phyloP scores from a whole-genome alignment of 805 yeast species.

The Tetrapisispora arboricola region DNA sequence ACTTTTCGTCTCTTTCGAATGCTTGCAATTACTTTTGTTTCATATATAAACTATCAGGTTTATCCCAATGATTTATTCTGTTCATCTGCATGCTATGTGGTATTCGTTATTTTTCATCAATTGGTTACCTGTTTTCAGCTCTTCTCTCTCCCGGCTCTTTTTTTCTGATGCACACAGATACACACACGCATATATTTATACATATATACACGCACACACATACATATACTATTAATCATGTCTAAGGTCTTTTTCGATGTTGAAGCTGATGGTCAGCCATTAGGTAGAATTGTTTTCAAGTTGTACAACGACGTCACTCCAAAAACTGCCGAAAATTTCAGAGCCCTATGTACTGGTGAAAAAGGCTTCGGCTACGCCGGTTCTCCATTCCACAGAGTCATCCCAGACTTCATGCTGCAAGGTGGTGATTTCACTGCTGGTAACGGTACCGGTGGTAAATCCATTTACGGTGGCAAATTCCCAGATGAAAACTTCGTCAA shows the following conservation, averaged over 20 bases:
- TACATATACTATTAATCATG: constrained; percentile 29
- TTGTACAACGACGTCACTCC: constrained; percentile 87
- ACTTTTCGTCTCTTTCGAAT: no score
- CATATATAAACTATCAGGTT: no score
- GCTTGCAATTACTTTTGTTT: no score
- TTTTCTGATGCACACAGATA: no score
- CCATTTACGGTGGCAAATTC: constrained; percentile 73
- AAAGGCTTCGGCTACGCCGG: constrained; percentile 90
- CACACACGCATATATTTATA: no score
- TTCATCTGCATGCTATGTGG: no score
- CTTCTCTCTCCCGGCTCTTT: no score
- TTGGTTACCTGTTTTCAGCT: no score
- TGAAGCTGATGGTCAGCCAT: constrained; percentile 63
- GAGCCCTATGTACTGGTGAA: constrained; percentile 91
- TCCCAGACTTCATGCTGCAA: constrained; percentile 96
- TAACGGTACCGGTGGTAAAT: constrained; percentile 96
- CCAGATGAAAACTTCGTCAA: constrained; percentile 63
- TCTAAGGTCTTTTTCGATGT: constrained; percentile 73
- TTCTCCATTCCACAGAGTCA: constrained; percentile 93
- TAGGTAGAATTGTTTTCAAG: constrained; percentile 80
- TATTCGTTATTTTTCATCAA: no score
- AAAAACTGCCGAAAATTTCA: constrained; percentile 93
- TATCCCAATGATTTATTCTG: no score
- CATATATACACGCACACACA: background rate
- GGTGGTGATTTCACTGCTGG: constrained; percentile 92